Evolutionary conservation across 805 yeast species (phyloP).

Genomic region (Scheffersomyces coipomensis): DNA sequence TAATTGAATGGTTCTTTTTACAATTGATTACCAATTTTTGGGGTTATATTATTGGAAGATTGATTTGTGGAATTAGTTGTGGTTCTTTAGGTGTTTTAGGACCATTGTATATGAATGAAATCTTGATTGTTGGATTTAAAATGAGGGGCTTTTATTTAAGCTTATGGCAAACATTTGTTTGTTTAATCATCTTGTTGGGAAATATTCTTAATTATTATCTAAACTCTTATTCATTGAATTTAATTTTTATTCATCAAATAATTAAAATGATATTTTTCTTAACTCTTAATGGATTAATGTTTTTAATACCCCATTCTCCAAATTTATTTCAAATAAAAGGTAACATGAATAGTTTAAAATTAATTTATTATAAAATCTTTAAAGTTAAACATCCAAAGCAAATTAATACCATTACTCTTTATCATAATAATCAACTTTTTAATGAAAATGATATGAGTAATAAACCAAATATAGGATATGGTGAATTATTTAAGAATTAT

Average conservation of each 20-base stretch:
- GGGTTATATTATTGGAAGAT: slow-evolving; percentile 16
- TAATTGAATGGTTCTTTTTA: slow-evolving; percentile 10
- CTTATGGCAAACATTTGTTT: slow-evolving; percentile 21
- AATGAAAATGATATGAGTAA: background rate
- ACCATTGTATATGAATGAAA: slow-evolving; percentile 21
- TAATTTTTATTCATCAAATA: background rate
- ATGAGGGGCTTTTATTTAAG: slow-evolving; percentile 15
- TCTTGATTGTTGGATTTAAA: slow-evolving; percentile 11
- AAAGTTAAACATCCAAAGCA: slow-evolving; percentile 40
- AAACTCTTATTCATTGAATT: background rate
- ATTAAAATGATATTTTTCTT: background rate
- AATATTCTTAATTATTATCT: slow-evolving; percentile 9
- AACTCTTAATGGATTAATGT: background rate
- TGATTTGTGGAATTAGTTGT: slow-evolving; percentile 19
- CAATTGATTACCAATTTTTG: slow-evolving; percentile 3
- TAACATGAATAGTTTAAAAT: background rate
- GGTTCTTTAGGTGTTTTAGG: slow-evolving; percentile 22
- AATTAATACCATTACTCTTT: background rate
- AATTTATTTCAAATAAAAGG: background rate
- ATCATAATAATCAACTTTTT: background rate
- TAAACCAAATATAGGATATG: background rate
- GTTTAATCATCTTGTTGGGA: slow-evolving; percentile 22
- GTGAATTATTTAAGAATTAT: background rate
- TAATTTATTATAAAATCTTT: background rate
- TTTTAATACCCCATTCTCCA: slow-evolving; percentile 3